Evolutionary conservation across 129 eudicot genomes (phyloP).

Genomic region (Kitagawia praeruptora): DNA sequence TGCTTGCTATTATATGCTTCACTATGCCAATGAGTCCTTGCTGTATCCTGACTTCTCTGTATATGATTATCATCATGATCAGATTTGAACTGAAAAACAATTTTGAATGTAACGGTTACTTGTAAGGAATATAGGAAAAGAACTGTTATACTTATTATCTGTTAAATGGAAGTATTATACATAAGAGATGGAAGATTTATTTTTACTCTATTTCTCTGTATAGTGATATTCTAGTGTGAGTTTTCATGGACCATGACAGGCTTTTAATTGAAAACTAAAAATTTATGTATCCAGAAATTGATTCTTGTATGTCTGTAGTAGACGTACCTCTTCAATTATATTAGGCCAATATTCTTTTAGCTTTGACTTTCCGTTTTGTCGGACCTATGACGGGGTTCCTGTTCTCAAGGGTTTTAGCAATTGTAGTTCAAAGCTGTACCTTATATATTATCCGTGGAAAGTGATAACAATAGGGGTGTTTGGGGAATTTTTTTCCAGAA

Average conservation of each 20-base stretch:
- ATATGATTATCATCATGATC: slow-evolving; percentile 59
- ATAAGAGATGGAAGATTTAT: neutral
- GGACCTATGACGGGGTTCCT: too few species aligned
- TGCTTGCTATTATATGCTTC: slow-evolving; percentile 82
- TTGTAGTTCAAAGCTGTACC: too few species aligned
- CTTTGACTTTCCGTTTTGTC: too few species aligned
- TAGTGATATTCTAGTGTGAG: neutral
- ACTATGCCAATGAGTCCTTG: slow-evolving; percentile 53
- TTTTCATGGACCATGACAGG: neutral
- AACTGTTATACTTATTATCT: neutral
- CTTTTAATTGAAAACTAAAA: neutral
- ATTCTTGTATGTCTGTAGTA: neutral
- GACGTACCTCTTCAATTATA: neutral
- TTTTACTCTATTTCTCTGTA: neutral
- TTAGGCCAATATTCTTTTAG: neutral
- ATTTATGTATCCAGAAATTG: neutral
- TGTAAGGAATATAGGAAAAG: too few species aligned
- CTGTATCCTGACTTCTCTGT: slow-evolving; percentile 52
- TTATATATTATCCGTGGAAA: too few species aligned
- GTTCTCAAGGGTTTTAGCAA: too few species aligned
- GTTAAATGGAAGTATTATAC: neutral
- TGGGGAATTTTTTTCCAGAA: too few species aligned
- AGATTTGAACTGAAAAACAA: slow-evolving; percentile 1
- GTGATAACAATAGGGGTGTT: too few species aligned
- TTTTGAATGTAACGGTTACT: neutral